These are phyloP conservation scores for Silene latifolia DNA, from an alignment of 148 eudicot species.

Conservation along the genomic window DNA sequence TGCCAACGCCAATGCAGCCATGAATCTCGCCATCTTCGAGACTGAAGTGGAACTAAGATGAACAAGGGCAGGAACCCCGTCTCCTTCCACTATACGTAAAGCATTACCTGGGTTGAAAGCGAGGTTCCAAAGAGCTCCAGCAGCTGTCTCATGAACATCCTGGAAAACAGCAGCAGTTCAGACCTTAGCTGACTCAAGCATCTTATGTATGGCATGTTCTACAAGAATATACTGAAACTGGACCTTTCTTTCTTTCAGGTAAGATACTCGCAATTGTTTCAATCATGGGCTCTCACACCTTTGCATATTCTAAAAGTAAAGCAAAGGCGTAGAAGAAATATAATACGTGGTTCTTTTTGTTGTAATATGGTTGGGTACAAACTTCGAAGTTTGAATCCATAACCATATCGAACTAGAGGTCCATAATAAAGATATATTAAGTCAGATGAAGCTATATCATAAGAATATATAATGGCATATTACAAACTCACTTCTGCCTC, in stretches of 20 bases:
- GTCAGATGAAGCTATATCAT: conserved; percentile 1
- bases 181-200: neutral
- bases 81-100: conserved; percentile 86
- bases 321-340: neutral
- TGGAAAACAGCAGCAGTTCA: conserved; percentile 22
- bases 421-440: neutral
- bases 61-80: conserved; percentile 83
- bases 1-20: conserved; percentile 92
- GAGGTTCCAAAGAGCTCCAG: conserved; percentile 99
- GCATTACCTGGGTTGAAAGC: conserved; percentile 93
- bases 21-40: conserved; percentile 97
- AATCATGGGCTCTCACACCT: neutral
- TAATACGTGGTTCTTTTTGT: neutral
- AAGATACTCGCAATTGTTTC: neutral
- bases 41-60: conserved; percentile 80
- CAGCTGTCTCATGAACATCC: conserved; percentile 99
- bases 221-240: neutral
- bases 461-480: conserved; percentile 10
- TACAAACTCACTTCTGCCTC: conserved; percentile 61
- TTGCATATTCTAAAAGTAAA: neutral
- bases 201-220: neutral
- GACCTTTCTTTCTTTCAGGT: neutral
- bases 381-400: neutral
- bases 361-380: neutral
- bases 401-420: neutral